Conservation (phyloP, 768 basidiomycete genomes). For the Tylopilus vinaceipallidus region DNA sequence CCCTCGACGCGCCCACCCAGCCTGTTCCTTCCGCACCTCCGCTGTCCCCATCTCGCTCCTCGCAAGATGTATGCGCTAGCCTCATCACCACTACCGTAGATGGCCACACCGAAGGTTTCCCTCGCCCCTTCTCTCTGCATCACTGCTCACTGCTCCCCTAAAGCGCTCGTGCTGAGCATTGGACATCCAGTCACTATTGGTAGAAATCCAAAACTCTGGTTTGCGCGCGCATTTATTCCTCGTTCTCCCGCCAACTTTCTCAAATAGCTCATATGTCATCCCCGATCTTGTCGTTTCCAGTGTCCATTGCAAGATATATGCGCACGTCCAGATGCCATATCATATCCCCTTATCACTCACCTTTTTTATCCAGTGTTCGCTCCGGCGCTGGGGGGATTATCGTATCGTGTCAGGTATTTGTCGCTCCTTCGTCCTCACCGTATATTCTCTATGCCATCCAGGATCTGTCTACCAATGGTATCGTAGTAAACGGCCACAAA, state of each 20-base stretch:
- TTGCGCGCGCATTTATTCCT: not conserved
- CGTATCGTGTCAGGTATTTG: conserved; percentile 70
- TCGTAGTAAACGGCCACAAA: conserved; percentile 65
- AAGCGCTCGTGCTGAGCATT: conserved; percentile 60
- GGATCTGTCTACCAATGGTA: conserved; percentile 79
- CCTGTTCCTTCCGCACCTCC: conserved; percentile 7
- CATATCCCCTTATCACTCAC: not conserved
- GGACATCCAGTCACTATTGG: conserved; percentile 68
- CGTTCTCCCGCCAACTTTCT: not conserved
- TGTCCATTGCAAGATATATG: conserved; percentile 77
- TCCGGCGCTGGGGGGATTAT: conserved; percentile 71
- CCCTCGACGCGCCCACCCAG: conserved; percentile 32
- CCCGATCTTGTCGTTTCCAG: conserved; percentile 62
- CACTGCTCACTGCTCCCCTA: not conserved
- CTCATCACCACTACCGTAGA: conserved; percentile 54
- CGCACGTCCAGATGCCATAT: conserved; percentile 42
- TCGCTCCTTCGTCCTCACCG: not conserved
- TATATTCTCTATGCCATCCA: conserved; percentile 26
- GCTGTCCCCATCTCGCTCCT: conserved; percentile 12
- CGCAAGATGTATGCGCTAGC: conserved; percentile 64
- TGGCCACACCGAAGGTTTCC: conserved; percentile 65
- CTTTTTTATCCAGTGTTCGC: conserved; percentile 46
- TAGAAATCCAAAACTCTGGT: conserved; percentile 71
- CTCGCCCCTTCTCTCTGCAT: not conserved
- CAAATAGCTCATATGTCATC: conserved; percentile 56